phyloP scores from a whole-genome alignment of 345 rosid species.

The Eucalyptus melliodora region DNA sequence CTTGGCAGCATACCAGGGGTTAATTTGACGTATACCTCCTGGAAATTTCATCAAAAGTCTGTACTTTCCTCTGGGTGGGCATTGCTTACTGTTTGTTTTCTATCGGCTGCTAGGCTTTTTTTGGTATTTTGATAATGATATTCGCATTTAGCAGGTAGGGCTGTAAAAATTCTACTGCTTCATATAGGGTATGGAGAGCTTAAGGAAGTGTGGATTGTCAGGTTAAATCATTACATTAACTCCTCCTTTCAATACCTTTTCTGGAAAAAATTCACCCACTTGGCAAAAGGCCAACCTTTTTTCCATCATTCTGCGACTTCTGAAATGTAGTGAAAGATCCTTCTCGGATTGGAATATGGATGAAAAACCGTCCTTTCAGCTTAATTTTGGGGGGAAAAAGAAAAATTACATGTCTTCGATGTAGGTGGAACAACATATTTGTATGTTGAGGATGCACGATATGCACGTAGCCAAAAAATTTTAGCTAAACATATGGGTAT shows the following conservation, averaged over 20 bases:
- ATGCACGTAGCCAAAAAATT: background rate
- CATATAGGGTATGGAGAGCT: background rate
- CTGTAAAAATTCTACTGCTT: background rate
- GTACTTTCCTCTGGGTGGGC: background rate
- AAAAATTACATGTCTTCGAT: background rate
- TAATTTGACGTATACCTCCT: background rate
- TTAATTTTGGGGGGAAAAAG: background rate
- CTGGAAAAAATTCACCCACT: background rate
- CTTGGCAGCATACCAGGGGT: background rate
- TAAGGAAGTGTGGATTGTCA: background rate
- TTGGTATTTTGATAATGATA: background rate
- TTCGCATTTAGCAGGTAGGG: background rate
- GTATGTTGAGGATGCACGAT: background rate
- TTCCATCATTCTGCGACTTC: background rate
- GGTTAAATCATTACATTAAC: background rate
- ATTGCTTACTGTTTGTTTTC: background rate
- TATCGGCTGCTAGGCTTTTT: background rate
- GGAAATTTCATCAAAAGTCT: background rate
- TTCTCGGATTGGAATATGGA: background rate
- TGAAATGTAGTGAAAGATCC: background rate
- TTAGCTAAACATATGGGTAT: background rate
- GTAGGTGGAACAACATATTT: background rate
- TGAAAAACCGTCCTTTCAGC: background rate
- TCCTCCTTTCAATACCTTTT: background rate
- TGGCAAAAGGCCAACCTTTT: background rate